phyloP scores from a whole-genome alignment of 345 rosid species.

The Dipteronia dyeriana region DNA sequence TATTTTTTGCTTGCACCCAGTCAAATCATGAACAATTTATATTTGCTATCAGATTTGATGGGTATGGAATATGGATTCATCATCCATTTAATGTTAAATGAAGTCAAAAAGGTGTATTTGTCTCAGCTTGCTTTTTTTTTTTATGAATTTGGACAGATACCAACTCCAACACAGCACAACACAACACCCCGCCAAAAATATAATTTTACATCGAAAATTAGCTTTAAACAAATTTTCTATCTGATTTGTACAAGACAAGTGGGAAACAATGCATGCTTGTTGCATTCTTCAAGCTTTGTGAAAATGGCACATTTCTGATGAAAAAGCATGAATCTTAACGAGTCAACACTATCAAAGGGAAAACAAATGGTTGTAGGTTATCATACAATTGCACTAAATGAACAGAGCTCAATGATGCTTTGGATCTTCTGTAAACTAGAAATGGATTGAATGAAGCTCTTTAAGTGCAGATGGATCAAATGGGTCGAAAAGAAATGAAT shows the following conservation, averaged over 20 bases:
- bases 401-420: neutral
- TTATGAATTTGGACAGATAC: neutral
- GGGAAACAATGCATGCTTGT: neutral
- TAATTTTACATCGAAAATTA: neutral
- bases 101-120: conserved; percentile 10
- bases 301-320: no score
- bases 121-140: neutral
- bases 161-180: no score
- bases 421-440: neutral
- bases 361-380: no score
- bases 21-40: neutral
- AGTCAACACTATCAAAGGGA: no score
- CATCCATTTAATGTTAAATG: neutral
- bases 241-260: neutral
- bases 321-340: no score
- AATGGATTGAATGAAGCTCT: neutral
- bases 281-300: neutral
- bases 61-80: neutral
- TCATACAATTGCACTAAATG: neutral
- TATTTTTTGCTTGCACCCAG: neutral
- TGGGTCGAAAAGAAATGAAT: neutral
- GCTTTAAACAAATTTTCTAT: neutral
- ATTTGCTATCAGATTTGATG: conserved; percentile 15
- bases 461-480: neutral
- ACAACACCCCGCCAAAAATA: neutral